Conservation (phyloP, 352 stramenopile species). For the Globisporangium okanoganense region DNA sequence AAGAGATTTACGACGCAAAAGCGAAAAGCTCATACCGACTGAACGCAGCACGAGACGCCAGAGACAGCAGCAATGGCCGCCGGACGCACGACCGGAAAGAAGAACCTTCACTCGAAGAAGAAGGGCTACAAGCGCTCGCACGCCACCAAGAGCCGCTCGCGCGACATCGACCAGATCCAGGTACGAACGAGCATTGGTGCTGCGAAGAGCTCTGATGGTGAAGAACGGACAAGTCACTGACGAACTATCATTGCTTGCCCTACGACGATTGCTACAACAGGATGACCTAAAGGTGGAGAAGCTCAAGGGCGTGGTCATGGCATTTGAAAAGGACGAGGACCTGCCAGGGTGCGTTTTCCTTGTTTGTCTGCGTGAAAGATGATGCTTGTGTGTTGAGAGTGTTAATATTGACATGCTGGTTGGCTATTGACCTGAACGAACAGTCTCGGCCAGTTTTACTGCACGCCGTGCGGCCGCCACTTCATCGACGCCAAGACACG, state of each 20-base stretch:
- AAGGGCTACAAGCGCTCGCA: constrained; percentile 86
- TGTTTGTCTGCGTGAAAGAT: not conserved
- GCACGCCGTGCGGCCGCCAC: constrained; percentile 80
- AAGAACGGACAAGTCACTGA: not conserved
- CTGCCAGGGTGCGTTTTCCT: constrained; percentile 54
- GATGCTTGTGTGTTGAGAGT: no score
- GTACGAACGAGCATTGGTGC: constrained; percentile 14
- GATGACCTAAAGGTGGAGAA: constrained; percentile 75
- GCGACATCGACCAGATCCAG: constrained; percentile 87
- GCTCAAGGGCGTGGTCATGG: constrained; percentile 46
- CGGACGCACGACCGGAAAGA: constrained; percentile 51
- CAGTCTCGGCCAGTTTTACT: constrained; percentile 86
- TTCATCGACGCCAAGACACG: constrained; percentile 82
- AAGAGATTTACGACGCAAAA: not conserved
- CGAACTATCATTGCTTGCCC: not conserved
- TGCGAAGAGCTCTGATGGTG: not conserved
- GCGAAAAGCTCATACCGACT: constrained; percentile 10
- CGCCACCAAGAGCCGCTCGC: constrained; percentile 72
- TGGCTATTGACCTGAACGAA: not conserved
- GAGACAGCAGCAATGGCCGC: constrained; percentile 28
- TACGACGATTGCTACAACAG: constrained; percentile 15
- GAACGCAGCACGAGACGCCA: not conserved
- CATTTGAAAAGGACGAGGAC: constrained; percentile 82
- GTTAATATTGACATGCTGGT: not conserved
- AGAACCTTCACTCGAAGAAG: constrained; percentile 77